A percentile compares a stretch with the other conserved stretches of the same genome.
These are phyloP conservation scores for Hypoxylon fuscum DNA, from an alignment of 495 filamentous ascomycete species.

Conservation along the genomic window DNA sequence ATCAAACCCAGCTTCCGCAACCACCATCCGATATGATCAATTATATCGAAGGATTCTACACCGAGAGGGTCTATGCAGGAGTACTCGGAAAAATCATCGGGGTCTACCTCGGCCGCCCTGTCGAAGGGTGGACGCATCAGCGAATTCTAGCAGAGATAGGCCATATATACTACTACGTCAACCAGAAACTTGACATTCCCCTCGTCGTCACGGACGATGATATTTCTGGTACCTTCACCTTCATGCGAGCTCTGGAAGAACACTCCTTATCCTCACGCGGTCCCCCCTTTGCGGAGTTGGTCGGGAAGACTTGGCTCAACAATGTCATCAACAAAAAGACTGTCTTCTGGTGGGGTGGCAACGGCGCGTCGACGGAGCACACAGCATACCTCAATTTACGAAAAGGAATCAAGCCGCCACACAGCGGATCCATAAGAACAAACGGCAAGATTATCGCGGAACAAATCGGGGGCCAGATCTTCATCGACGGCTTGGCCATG, in stretches of 20 bases:
- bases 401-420: conserved; percentile 38
- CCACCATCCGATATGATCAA: too few species aligned
- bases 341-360: conserved; percentile 48
- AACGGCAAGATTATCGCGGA: conserved; percentile 43
- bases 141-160: conserved; percentile 41
- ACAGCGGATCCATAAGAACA: conserved; percentile 35
- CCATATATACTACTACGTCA: conserved; percentile 44
- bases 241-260: conserved; percentile 44
- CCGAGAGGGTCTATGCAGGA: conserved; percentile 46
- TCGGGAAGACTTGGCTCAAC: conserved; percentile 48
- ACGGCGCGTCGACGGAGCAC: conserved; percentile 47
- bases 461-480: conserved; percentile 48
- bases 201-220: conserved; percentile 47
- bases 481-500: conserved; percentile 46
- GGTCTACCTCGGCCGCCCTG: conserved; percentile 45
- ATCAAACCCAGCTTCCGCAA: too few species aligned
- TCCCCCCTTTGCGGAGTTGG: not conserved
- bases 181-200: conserved; percentile 35
- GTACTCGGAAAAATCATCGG: conserved; percentile 49
- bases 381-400: conserved; percentile 46
- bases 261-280: conserved; percentile 12
- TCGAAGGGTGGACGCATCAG: conserved; percentile 48
- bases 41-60: too few species aligned
- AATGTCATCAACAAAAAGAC: conserved; percentile 39
- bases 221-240: conserved; percentile 45